Base-by-base conservation (phyloP, 441 rosid genomes). In the Dalechampia spathulata region DNA sequence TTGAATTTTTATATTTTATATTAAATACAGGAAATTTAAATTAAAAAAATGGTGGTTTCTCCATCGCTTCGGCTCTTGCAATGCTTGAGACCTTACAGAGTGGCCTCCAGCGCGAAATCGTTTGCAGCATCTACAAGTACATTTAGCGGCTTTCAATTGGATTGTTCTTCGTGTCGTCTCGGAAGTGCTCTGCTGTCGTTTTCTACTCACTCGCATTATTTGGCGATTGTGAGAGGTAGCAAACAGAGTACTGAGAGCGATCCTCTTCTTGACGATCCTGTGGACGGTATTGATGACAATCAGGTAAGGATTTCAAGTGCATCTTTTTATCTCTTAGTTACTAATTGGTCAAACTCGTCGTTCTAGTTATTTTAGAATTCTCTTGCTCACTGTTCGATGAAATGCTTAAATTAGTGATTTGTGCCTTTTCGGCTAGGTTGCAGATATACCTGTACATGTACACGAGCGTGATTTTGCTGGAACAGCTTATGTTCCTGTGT, bases 391-490 rank as follows among this genome's bases (percentile, higher is more conserved):
- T 38, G 17, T 26, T 19, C 16, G 25, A 20, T 34, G 27, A 21
- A 34, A 34, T 57, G 20, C 28, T 32, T 30, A 45, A 34, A 45
- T 45, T 22, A 9, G 25, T 20, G 9, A 11, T 26, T 22, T 50
- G 43, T 7, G 15, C 11, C 41, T 10, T 38, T 28, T 25, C 22
- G 41, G 69, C 62, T 72, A 86, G 99, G 71, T 72, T 62, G 63
- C 52, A 17, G 87, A 70, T 46, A 55, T 70, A 59, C 74, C 60
- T 68, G 58, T 69, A 30, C 77, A 71, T 62, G 52, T 81, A 41
- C 69, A 71, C 8, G 97, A 85, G 75, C 90, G 83, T 57, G 94
- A 89, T 73, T 86, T 86, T 69, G 67, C 90, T 64, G 92, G 92
- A 66, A 80, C 94, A 16, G 75, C 88, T 55, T 82, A 79, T 74